phyloP scores from a whole-genome alignment of 2,329 filamentous ascomycete species.

The Stemphylium lycopersici region DNA sequence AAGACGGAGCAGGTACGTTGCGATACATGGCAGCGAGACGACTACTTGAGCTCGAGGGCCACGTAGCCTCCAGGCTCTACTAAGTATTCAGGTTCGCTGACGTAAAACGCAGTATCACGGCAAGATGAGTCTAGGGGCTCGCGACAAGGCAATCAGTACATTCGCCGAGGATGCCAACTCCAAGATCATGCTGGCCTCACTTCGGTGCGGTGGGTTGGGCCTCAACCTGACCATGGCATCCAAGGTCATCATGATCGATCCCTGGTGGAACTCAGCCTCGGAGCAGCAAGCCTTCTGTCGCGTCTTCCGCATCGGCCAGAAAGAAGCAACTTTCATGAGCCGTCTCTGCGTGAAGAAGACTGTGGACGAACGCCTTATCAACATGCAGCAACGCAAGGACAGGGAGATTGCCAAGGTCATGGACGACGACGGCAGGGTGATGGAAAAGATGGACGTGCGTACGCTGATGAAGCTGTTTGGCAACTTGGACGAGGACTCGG shows the following conservation, averaged over 20 bases:
- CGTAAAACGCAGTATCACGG: conserved; percentile 53
- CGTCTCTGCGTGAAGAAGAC: conserved; percentile 62
- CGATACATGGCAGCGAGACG: not conserved
- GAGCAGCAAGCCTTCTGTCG: conserved; percentile 71
- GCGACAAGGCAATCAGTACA: conserved; percentile 53
- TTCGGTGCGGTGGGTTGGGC: conserved; percentile 63
- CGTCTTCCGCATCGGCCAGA: conserved; percentile 70
- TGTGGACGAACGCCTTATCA: conserved; percentile 63
- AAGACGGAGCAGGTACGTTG: conserved; percentile 46
- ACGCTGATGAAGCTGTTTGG: conserved; percentile 58
- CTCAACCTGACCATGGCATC: conserved; percentile 66
- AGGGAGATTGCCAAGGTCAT: conserved; percentile 52
- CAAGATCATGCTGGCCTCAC: conserved; percentile 61
- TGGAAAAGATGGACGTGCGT: conserved; percentile 38
- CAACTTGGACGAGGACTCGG: conserved; percentile 45
- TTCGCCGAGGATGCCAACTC: conserved; percentile 53
- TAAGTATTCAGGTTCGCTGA: conserved; percentile 12
- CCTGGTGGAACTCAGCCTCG: conserved; percentile 64
- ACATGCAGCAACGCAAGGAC: conserved; percentile 63
- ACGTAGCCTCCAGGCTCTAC: no score
- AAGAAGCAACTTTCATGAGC: conserved; percentile 63
- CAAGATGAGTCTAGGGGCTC: conserved; percentile 51
- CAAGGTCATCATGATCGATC: conserved; percentile 56
- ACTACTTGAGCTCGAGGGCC: not conserved
- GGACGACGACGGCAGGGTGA: conserved; percentile 48